Percentiles rank a stretch among this genome's conserved stretches.
Evolutionary conservation across 257 asterid genomes (phyloP).

Genomic region (Echium plantagineum): DNA sequence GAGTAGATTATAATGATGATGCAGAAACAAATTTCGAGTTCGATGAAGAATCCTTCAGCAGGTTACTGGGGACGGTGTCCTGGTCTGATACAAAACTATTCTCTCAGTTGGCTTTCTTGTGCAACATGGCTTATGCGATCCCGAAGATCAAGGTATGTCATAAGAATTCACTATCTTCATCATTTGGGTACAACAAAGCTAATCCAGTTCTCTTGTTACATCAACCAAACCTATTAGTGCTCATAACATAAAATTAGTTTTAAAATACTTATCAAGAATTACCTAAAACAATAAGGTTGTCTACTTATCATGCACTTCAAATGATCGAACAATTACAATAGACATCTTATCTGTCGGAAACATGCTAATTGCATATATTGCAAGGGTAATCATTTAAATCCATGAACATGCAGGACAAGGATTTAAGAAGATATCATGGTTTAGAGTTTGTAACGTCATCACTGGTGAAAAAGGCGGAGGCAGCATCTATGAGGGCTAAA

Average conservation of each 20-base stretch:
- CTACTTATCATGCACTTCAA: no score
- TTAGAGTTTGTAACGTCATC: conserved; percentile 71
- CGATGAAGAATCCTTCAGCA: conserved; percentile 40
- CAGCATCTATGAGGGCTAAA: conserved; percentile 31
- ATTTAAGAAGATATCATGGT: conserved; percentile 53
- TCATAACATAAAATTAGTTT: neutral
- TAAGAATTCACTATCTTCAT: no score
- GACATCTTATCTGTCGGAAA: no score
- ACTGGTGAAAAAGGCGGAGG: conserved; percentile 54
- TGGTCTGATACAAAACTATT: conserved; percentile 67
- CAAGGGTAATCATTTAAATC: neutral
- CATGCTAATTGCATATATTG: neutral
- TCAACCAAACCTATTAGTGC: no score
- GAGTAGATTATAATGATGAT: conserved; percentile 45
- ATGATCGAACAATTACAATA: no score
- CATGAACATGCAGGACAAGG: conserved; percentile 44
- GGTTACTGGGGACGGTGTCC: conserved; percentile 37
- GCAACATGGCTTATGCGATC: conserved; percentile 83
- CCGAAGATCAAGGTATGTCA: conserved; percentile 59
- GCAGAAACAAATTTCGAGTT: conserved; percentile 21
- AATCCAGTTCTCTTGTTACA: no score
- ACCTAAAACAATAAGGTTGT: no score
- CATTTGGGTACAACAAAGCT: no score
- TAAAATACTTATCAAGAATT: neutral
- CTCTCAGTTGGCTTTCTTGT: conserved; percentile 64